phyloP scores from a whole-genome alignment of 2,329 filamentous ascomycete species.

The Lachnellula arida region DNA sequence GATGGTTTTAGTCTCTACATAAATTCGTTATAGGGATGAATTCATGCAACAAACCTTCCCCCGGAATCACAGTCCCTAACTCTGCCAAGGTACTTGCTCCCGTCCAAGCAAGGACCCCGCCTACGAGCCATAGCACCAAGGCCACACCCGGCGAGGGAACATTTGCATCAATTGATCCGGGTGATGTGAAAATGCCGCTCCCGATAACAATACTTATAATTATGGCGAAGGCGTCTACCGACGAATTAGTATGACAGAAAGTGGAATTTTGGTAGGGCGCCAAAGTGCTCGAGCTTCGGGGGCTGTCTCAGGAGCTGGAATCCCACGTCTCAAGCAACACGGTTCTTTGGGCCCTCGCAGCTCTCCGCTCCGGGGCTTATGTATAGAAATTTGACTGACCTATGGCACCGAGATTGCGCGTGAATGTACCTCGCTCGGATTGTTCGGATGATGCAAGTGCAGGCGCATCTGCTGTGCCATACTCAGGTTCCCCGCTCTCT shows the following conservation, averaged over 20 bases:
- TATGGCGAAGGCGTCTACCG: constrained; percentile 49
- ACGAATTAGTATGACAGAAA: too few relatives aligned
- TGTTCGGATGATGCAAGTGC: not conserved
- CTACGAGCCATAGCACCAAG: constrained; percentile 56
- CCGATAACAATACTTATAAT: constrained; percentile 61
- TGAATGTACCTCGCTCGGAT: constrained; percentile 31
- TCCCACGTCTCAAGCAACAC: too few relatives aligned
- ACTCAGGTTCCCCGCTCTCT: not conserved
- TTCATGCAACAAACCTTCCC: constrained; percentile 42
- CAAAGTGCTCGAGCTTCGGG: too few relatives aligned
- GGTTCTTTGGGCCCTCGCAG: too few relatives aligned
- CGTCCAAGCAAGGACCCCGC: constrained; percentile 59
- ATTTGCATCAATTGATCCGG: constrained; percentile 57
- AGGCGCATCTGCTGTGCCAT: not conserved
- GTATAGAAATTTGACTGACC: too few relatives aligned
- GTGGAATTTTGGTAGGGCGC: too few relatives aligned
- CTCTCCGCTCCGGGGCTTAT: too few relatives aligned
- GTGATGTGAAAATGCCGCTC: constrained; percentile 61
- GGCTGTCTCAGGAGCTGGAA: too few relatives aligned
- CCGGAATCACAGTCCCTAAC: constrained; percentile 57
- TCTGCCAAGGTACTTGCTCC: constrained; percentile 59
- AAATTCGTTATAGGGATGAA: not conserved
- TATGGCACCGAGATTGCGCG: constrained; percentile 41
- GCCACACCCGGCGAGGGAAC: constrained; percentile 57
- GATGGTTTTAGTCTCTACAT: not conserved